Evolutionary conservation across 495 filamentous ascomycete species (phyloP), one percentile per base, ranked within the genome.

Genomic region (Gamarada debralockiae): DNA sequence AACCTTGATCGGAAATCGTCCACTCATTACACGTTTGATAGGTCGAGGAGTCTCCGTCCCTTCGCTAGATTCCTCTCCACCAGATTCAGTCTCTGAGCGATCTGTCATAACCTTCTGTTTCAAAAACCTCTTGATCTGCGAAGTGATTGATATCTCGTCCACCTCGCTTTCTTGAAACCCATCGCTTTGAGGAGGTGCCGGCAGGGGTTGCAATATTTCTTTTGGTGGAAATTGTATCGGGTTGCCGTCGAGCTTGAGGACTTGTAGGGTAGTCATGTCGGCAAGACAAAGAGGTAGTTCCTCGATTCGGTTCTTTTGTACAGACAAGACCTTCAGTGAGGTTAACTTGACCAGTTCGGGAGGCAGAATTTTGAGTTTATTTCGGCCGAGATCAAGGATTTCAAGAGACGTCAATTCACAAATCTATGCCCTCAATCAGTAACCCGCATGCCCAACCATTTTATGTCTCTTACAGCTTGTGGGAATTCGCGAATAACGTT

Each of bases 401-500:
- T 97, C 91, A 25, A 97, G 82, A 14, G 89, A 84, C 15, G 85
- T 83, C 49, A 97, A 74, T 62, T 89, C 82, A 61, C 92, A 89
- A 33, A 96, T 77, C 59, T 57, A 45, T 56, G 41, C 65, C 69
- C 75, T 53, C 39, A 46, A 52, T 55, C 56, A 57, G 61, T 48
- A 60, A 67, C 43, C 48, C 38, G 50, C 10, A 47, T 41, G 25
- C 10, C 48, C 6, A 21, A 31, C 8, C 27, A 39, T 41, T 45
- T 22, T 18, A 24, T 15, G 33, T 18, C 48, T 54, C 61, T 18
- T 64, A 64, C 61, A 21, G 54, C 50, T 58, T 83, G 75, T 6
- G 92, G 92, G 64, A 98, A 93, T 64, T 96, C 89, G 56, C 80
- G 83, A 50, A 97, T 88, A 50, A 80, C 76, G 64, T 98, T 98